Percentiles rank a stretch among this genome's conserved stretches.
Evolutionary conservation across 768 basidiomycete species (phyloP).

Genomic region (Tricholoma flavovirens): DNA sequence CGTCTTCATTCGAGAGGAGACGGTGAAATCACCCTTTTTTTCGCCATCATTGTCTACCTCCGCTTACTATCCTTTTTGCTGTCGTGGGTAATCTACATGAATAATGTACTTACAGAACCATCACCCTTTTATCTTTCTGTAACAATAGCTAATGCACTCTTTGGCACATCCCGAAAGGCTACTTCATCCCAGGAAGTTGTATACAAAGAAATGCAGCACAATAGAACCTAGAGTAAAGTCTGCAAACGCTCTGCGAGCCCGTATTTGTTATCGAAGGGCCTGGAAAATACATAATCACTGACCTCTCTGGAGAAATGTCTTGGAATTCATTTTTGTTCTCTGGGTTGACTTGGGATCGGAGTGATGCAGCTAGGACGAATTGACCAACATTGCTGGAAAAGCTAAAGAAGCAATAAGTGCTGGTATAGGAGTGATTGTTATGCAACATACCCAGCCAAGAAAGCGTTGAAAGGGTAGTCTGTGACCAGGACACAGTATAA

Average conservation of each 20-base stretch:
- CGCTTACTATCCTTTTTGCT: not conserved
- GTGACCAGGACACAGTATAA: constrained; percentile 87
- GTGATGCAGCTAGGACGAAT: constrained; percentile 89
- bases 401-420: constrained; percentile 35
- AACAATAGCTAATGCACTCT: not conserved
- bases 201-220: constrained; percentile 96
- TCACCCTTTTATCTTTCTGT: not conserved
- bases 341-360: constrained; percentile 90
- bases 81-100: not conserved
- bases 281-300: constrained; percentile 18
- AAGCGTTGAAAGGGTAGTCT: constrained; percentile 96
- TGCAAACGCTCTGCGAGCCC: constrained; percentile 76
- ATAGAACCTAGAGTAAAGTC: constrained; percentile 96
- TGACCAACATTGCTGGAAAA: constrained; percentile 94
- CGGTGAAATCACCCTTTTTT: constrained; percentile 15
- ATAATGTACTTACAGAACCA: not conserved
- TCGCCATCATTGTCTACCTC: not conserved
- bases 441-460: constrained; percentile 80
- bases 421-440: not conserved
- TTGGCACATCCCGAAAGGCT: not conserved
- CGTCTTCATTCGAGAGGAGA: constrained; percentile 66
- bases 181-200: constrained; percentile 88
- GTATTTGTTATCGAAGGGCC: constrained; percentile 1
- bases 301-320: constrained; percentile 92
- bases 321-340: constrained; percentile 80